These are phyloP conservation scores for Komagataea norvegica DNA, from an alignment of 1,139 yeast genomes.

Conservation along the genomic window DNA sequence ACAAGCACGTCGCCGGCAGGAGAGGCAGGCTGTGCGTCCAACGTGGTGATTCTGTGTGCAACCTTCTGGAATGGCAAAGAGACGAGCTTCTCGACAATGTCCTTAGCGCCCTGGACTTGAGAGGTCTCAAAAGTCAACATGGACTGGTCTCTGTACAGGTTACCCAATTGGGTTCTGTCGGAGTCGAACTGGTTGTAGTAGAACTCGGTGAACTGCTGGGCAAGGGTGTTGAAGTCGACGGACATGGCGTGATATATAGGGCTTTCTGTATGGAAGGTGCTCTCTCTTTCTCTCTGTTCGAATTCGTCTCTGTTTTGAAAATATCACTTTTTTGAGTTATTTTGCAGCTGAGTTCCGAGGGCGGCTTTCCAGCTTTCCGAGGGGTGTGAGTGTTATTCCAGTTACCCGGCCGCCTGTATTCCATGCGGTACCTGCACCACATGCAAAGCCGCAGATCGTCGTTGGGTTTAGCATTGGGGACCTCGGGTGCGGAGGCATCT, in stretches of 20 bases:
- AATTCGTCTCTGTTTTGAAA: neutral
- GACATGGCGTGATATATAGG: slow-evolving; percentile 4
- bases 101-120: slow-evolving; percentile 91
- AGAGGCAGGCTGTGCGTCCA: slow-evolving; percentile 97
- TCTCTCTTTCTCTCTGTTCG: slow-evolving; percentile 12
- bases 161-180: slow-evolving; percentile 89
- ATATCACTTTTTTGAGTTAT: too few relatives aligned
- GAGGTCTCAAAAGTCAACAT: slow-evolving; percentile 96
- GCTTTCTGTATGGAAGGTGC: slow-evolving; percentile 9
- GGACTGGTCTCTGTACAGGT: slow-evolving; percentile 92
- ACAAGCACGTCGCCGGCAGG: slow-evolving; percentile 92
- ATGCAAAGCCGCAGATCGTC: too few relatives aligned
- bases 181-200: slow-evolving; percentile 94
- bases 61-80: slow-evolving; percentile 90
- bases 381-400: neutral
- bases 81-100: slow-evolving; percentile 83
- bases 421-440: too few relatives aligned
- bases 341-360: too few relatives aligned
- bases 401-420: too few relatives aligned
- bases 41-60: slow-evolving; percentile 85
- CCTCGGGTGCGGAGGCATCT: too few relatives aligned
- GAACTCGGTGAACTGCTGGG: slow-evolving; percentile 82
- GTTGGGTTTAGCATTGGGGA: too few relatives aligned
- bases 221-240: slow-evolving; percentile 65
- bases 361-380: neutral